Evolutionary conservation across 768 basidiomycete species (phyloP).

Genomic region (Grammothele lineata): DNA sequence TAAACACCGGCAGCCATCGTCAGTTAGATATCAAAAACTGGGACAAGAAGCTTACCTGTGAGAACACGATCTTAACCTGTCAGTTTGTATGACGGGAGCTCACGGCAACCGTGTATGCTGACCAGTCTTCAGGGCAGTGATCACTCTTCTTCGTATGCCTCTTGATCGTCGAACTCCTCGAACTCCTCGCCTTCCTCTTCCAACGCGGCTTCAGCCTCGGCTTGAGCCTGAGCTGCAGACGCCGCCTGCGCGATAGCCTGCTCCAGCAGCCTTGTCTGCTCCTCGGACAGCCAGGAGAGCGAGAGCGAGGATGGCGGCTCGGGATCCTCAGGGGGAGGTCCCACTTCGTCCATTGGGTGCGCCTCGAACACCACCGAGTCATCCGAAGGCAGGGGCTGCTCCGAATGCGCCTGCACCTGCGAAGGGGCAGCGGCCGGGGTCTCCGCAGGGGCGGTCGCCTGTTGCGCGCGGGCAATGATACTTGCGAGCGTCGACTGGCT

Average conservation of each 20-base stretch:
- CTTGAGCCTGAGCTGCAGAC: constrained; percentile 70
- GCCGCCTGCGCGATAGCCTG: constrained; percentile 73
- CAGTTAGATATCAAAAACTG: too few relatives aligned
- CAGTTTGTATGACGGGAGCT: too few relatives aligned
- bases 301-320: constrained; percentile 41
- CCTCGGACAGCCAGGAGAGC: constrained; percentile 68
- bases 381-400: background rate
- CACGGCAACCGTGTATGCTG: too few relatives aligned
- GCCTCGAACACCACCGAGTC: constrained; percentile 10
- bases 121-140: too few relatives aligned
- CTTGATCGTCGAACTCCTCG: constrained; percentile 37
- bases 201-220: constrained; percentile 71
- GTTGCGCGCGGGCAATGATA: constrained; percentile 67
- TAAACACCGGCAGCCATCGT: too few relatives aligned
- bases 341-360: constrained; percentile 6
- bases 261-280: constrained; percentile 65
- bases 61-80: too few relatives aligned
- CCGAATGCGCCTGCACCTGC: background rate
- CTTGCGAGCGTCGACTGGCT: constrained; percentile 69
- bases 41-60: too few relatives aligned
- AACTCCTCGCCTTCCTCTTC: constrained; percentile 62
- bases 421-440: background rate
- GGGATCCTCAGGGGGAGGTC: constrained; percentile 2
- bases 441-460: constrained; percentile 30
- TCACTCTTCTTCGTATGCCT: too few relatives aligned